Percentiles rank a stretch among this genome's conserved stretches.
phyloP scores from a whole-genome alignment of 2,329 filamentous ascomycete genomes.

The Alternaria sp. region DNA sequence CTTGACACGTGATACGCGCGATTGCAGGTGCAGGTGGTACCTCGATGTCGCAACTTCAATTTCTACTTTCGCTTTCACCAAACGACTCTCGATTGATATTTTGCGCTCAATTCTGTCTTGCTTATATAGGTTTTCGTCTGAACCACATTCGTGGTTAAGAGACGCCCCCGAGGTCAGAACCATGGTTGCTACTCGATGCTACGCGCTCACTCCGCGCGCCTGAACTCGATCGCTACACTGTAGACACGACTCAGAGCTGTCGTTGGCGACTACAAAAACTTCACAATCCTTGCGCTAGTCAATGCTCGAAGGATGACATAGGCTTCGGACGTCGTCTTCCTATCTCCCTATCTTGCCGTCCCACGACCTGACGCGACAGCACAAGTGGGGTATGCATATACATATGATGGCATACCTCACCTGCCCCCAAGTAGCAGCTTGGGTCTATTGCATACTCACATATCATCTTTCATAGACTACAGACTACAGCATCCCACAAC shows the following conservation, averaged over 20 bases:
- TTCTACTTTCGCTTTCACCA: neutral
- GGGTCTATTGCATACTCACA: neutral
- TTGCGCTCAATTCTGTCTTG: neutral
- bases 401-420: neutral
- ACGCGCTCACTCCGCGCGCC: neutral
- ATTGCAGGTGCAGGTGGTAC: neutral
- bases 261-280: conserved; percentile 1
- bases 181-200: neutral
- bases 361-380: conserved; percentile 10
- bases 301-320: neutral
- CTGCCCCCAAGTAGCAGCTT: neutral
- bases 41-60: neutral
- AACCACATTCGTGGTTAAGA: neutral
- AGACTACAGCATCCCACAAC: neutral
- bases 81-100: too few species aligned
- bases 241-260: neutral
- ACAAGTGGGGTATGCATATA: conserved; percentile 16
- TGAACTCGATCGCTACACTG: neutral
- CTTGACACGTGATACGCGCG: conserved; percentile 19
- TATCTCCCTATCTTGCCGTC: conserved; percentile 22
- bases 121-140: neutral
- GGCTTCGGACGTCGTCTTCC: conserved; percentile 8
- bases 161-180: neutral
- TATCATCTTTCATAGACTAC: neutral
- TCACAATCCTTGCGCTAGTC: conserved; percentile 10